Evolutionary conservation across 1,284 basidiomycete species (phyloP), one percentile per base, ranked within the genome.

Genomic region (Boletellus sp.): DNA sequence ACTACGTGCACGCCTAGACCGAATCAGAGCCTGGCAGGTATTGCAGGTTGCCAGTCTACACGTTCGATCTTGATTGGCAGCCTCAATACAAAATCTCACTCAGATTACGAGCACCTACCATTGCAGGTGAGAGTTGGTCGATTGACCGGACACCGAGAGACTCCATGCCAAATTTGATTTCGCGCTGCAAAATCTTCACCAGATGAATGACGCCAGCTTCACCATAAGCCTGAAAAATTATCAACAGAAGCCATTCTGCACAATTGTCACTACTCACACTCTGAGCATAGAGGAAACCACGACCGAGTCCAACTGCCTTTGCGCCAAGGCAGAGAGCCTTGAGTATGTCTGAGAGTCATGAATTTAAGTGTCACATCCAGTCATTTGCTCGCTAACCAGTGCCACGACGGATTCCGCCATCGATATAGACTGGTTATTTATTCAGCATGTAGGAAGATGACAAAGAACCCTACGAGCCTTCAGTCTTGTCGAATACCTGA

Each of bases 261-360:
- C 11, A 50, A 47, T 9, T 17, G 40, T 23, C 29, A 17, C 34
- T 42, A 22, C 80, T 58, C 65, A 87, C 86, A 58, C 87, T 88
- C 69, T 94, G 91, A 1, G 90, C 91, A 59, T 88, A 94, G n/a
- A 96, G 73, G 74, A 95, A 94, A 1, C 88, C 79, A 22, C 94
- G 79, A 0, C 94, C 94, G 20, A 97, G 72, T 2, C 94, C 94
- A 6, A 95, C 92, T 4, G 89, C 92, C 53, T 73, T 87, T 1
- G 94, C 94, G 30, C 94, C 94, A 21, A 97, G 73, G 55, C 91
- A 94, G 2, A 97, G 69, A 0, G 93, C 92, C 68, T 97, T 97
- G 43, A 97, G 69, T 8, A 95, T 84, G 65, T 94, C 92, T 76
- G 38, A 35, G 30, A 19, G 20, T 30, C 39, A n/a, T 49, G 14